phyloP scores from a whole-genome alignment of 1,284 basidiomycete genomes.

The Sporisorium scitamineum region DNA sequence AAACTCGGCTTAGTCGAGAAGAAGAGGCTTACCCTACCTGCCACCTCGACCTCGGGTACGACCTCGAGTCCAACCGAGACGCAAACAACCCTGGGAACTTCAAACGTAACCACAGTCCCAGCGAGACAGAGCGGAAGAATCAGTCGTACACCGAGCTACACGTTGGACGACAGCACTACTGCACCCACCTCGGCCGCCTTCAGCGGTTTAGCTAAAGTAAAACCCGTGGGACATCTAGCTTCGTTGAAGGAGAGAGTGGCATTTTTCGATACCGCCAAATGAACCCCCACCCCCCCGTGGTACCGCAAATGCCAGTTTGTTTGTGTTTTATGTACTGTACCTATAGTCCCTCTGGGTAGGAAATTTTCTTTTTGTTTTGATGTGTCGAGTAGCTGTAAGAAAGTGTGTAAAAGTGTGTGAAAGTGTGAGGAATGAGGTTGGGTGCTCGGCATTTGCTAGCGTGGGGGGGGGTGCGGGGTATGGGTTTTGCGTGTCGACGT shows the following conservation, averaged over 20 bases:
- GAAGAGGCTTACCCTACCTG: slow-evolving; percentile 45
- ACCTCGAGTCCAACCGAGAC: too few species aligned
- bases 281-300: background rate
- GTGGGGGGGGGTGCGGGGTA: too few species aligned
- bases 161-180: slow-evolving; percentile 9
- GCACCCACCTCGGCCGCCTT: slow-evolving; percentile 25
- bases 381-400: too few species aligned
- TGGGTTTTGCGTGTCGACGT: too few species aligned
- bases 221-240: slow-evolving; percentile 34
- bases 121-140: slow-evolving; percentile 18
- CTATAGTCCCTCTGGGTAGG: too few species aligned
- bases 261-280: slow-evolving; percentile 55
- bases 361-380: too few species aligned
- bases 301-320: background rate
- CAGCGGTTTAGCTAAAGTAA: slow-evolving; percentile 21
- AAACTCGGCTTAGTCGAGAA: slow-evolving; percentile 42
- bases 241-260: slow-evolving; percentile 54
- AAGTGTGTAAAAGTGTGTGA: too few species aligned
- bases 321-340: background rate
- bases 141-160: slow-evolving; percentile 25
- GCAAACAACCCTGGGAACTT: background rate
- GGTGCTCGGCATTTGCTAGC: too few species aligned
- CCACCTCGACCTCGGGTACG: background rate
- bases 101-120: slow-evolving; percentile 6
- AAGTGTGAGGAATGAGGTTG: too few species aligned